Base-by-base conservation (phyloP, 495 filamentous ascomycete genomes). In the Pseudevernia furfuracea region DNA sequence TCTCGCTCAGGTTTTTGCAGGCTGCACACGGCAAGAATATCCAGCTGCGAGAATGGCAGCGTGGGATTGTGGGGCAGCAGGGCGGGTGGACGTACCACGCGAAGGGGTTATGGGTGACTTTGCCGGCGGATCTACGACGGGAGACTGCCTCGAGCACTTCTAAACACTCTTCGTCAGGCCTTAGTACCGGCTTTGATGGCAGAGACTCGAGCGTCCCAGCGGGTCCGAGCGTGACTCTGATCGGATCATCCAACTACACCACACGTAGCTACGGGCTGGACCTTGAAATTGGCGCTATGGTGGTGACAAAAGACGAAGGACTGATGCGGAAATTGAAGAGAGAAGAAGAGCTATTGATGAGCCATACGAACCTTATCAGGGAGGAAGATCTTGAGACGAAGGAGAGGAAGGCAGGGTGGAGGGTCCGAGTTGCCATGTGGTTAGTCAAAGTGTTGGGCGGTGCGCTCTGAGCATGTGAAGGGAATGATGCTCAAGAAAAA, bases 31-130 rank as follows among this genome's bases (percentile, higher is more conserved):
- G 85, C 5, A 82, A 84, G n/a, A 80, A 82, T 7, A 87, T 96
- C n/a, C 75, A 83, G 34, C 76, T 99, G 17, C 87, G 87, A 61
- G 94, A 99, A 75, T 99, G 95, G 95, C 82, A 86, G 48, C 84
- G 82, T 48, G 94, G 93, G 8, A 89, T 85, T 0, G 88, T 96
- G 32, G 85, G 86, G 34, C 83, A 91, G 69, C 85, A 86, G 1
- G 87, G 79, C 23, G 95, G 90, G 3, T 99, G 94, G 94, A 96
- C 92, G 1, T 99, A 99, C 72, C 94, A 99, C 71, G 94, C 94
- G 58, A 99, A 99, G 75, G 94, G 94, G 0, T 78, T 98, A 3
- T 98, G 94, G 94, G 81, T 96, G 30, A 91, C 90, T 0, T 74
- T 97, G 34, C 44, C 25, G 6, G 23, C 25, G 15, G 17, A 32